These are phyloP conservation scores for Candida dendrica DNA, from an alignment of 805 yeast genomes.

Conservation along the genomic window DNA sequence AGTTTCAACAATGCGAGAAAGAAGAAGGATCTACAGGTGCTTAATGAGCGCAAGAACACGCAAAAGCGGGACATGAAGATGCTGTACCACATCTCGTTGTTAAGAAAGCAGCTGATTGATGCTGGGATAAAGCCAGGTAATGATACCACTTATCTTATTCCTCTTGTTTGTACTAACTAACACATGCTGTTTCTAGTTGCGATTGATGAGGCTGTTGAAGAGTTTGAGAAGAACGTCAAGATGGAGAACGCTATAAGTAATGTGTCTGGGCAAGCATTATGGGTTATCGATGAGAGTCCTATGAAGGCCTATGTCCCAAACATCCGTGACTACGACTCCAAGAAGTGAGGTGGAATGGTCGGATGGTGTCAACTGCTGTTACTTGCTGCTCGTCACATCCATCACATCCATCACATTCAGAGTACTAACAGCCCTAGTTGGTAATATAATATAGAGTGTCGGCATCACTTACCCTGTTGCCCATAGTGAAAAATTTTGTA, in stretches of 20 bases:
- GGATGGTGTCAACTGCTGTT: neutral
- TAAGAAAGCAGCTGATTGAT: slow-evolving; percentile 55
- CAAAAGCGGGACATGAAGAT: slow-evolving; percentile 47
- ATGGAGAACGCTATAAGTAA: slow-evolving; percentile 49
- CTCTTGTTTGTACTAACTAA: neutral
- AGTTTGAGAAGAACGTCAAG: slow-evolving; percentile 52
- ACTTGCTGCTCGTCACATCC: too few relatives aligned
- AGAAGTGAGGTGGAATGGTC: slow-evolving; percentile 15
- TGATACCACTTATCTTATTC: slow-evolving; percentile 5
- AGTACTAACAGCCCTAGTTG: neutral
- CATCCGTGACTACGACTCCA: slow-evolving; percentile 50
- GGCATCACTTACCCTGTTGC: neutral
- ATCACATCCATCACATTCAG: too few relatives aligned
- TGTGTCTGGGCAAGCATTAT: slow-evolving; percentile 46
- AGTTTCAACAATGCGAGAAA: slow-evolving; percentile 43
- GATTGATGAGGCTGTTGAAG: slow-evolving; percentile 44
- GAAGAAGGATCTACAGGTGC: slow-evolving; percentile 43
- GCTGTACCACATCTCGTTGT: slow-evolving; percentile 60
- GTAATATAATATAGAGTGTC: too few relatives aligned
- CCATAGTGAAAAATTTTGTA: too few relatives aligned
- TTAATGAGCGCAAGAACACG: slow-evolving; percentile 43
- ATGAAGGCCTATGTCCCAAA: slow-evolving; percentile 50
- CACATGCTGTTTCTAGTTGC: slow-evolving; percentile 21
- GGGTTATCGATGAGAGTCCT: slow-evolving; percentile 47
- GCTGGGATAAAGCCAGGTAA: slow-evolving; percentile 45